Conservation (phyloP, 148 eudicot genomes). For the Vaccinium myrtillus region DNA sequence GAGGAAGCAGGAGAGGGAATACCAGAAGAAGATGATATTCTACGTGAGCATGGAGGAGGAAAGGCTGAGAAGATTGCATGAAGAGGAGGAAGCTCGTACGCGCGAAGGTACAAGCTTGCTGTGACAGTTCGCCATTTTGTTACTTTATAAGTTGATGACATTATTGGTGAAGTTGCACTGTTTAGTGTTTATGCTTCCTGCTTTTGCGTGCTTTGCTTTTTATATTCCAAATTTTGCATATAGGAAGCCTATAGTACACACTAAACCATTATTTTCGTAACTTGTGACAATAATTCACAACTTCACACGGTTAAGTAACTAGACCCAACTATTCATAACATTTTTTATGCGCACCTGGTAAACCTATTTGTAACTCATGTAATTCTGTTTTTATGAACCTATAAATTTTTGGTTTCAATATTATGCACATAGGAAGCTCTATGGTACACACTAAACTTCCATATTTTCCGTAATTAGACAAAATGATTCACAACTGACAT, state of each 20-base stretch:
- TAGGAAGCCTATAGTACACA: background rate
- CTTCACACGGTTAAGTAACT: background rate
- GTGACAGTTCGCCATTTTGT: background rate
- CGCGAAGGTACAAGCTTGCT: constrained; percentile 60
- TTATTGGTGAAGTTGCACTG: background rate
- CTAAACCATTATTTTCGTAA: background rate
- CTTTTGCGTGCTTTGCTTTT: background rate
- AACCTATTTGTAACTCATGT: background rate
- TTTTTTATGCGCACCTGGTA: background rate
- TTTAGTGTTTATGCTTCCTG: background rate
- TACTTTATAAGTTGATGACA: background rate
- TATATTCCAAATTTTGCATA: background rate
- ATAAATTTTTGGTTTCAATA: background rate
- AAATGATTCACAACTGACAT: background rate
- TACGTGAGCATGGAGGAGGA: constrained; percentile 71
- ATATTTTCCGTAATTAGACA: background rate
- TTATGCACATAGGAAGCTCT: background rate
- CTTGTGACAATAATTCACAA: background rate
- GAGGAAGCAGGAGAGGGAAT: constrained; percentile 62
- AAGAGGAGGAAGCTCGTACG: constrained; percentile 81
- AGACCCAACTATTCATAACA: background rate
- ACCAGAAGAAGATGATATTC: constrained; percentile 63
- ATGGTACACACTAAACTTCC: background rate
- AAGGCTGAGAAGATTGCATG: constrained; percentile 48
- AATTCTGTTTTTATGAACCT: background rate